Conservation (phyloP, 2,329 filamentous ascomycete species). For the Elsinoe arachidis region DNA sequence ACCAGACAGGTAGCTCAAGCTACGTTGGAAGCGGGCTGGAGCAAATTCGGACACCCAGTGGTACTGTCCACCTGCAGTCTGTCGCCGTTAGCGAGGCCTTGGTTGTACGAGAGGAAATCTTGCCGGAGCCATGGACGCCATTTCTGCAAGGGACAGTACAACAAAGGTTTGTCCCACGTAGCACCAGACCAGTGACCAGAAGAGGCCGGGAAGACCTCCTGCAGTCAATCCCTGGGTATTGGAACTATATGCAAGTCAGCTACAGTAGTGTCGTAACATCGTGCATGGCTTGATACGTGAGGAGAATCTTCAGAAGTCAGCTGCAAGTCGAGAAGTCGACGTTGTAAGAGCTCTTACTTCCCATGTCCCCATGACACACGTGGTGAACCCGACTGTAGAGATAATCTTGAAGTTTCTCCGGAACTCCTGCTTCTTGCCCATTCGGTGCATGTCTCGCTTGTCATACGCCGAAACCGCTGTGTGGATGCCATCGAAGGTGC, state of each 20-base stretch:
- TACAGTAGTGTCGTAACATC: not conserved
- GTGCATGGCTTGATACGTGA: not conserved
- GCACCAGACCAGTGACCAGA: slow-evolving; percentile 23
- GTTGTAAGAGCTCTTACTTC: slow-evolving; percentile 31
- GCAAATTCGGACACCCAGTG: slow-evolving; percentile 23
- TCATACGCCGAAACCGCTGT: slow-evolving; percentile 3
- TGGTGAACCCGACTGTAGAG: slow-evolving; percentile 40
- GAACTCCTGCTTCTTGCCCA: slow-evolving; percentile 45
- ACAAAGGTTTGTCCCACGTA: slow-evolving; percentile 21
- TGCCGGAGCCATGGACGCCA: slow-evolving; percentile 28
- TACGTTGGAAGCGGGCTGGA: slow-evolving; percentile 30
- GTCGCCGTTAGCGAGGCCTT: not conserved
- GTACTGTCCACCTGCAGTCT: slow-evolving; percentile 25
- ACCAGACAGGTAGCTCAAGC: slow-evolving; percentile 38
- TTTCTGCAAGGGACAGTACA: slow-evolving; percentile 24
- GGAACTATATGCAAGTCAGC: slow-evolving; percentile 7
- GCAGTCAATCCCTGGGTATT: slow-evolving; percentile 21
- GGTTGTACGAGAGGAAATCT: not conserved
- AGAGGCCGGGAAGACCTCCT: slow-evolving; percentile 23
- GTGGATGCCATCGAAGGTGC: slow-evolving; percentile 8
- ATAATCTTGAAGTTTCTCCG: slow-evolving; percentile 39
- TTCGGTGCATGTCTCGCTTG: slow-evolving; percentile 36
- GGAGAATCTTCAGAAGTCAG: not conserved
- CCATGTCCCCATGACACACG: slow-evolving; percentile 43
- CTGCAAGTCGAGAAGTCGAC: no score